Evolutionary conservation across 2,329 filamentous ascomycete species (phyloP).

Genomic region (Monilinia polystroma): DNA sequence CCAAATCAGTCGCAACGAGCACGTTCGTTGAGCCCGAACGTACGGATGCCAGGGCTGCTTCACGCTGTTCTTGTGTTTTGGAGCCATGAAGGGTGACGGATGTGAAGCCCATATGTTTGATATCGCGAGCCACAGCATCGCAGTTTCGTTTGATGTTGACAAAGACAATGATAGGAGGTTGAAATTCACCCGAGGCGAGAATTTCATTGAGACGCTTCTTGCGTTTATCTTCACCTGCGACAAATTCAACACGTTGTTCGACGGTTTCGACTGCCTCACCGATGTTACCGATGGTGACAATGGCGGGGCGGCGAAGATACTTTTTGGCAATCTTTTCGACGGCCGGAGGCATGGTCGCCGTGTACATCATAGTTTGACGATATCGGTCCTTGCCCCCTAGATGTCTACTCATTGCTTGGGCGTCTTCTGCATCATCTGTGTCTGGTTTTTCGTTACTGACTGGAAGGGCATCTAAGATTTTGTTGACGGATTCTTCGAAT

Average conservation of each 20-base stretch:
- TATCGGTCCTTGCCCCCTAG: conserved; percentile 76
- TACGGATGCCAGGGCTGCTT: conserved; percentile 83
- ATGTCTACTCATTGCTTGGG: conserved; percentile 77
- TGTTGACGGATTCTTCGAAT: conserved; percentile 96
- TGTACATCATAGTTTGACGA: conserved; percentile 99
- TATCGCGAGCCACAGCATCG: conserved; percentile 89
- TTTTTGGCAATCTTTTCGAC: conserved; percentile 97
- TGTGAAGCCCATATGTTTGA: conserved; percentile 90
- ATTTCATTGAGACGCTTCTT: conserved; percentile 97
- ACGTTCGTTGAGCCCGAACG: conserved; percentile 79
- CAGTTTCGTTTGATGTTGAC: conserved; percentile 99
- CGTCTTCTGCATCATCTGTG: conserved; percentile 84
- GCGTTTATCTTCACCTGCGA: conserved; percentile 87
- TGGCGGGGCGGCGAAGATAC: conserved; percentile 88
- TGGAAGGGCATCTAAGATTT: conserved; percentile 91
- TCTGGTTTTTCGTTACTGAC: conserved; percentile 95
- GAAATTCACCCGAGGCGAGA: conserved; percentile 74
- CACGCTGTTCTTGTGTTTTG: conserved; percentile 97
- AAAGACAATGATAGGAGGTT: conserved; percentile 93
- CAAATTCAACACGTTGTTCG: conserved; percentile 92
- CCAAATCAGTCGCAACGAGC: conserved; percentile 91
- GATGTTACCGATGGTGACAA: conserved; percentile 89
- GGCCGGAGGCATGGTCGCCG: conserved; percentile 90
- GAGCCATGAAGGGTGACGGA: conserved; percentile 89
- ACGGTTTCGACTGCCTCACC: conserved; percentile 97